Evolutionary conservation across 2,329 filamentous ascomycete species (phyloP), one percentile per base, ranked within the genome.

Genomic region (Chaetoscypha palmicola): DNA sequence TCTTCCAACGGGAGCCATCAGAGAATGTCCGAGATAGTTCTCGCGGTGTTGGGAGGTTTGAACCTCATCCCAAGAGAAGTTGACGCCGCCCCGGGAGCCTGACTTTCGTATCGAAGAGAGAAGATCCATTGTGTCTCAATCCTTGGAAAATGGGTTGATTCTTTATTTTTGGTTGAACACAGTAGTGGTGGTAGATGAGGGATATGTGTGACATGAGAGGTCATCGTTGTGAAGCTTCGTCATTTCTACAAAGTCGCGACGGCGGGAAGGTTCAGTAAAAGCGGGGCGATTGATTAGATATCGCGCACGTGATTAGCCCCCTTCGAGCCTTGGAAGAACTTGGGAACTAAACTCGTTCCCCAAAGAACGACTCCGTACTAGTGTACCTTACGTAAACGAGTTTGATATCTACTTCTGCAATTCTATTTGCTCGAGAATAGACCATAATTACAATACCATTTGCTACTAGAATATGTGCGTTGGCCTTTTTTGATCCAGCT

Each of bases 1-100:
- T 43, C 83, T 78, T 4, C 83, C 83, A 2, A 86, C 83, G 1
- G 82, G 79, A 5, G 83, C 83, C 78, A 83, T 86, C 38, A 87
- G 63, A 14, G 79, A 84, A 64, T 86, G 83, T 41, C 83, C 83
- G 7, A 87, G 76, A 62, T 84, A 83, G 58, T 82, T 95, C 66
- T 98, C 90, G 64, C 92, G 89, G 60, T 95, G 90, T 17, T 76
- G 70, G n/a, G 89, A 94, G 53, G 73, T 80, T 63, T 91, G 83
- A 61, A 98, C 91, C 56, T 96, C 89, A 53, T 91, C 86, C 92
- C 92, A 97, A 68, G 83, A 90, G 71, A 98, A 98, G 65, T 96
- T 89, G 66, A 85, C 85, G 62, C 92, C 92, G 60, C 92, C 92
- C 54, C 92, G 83, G 58, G 88, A 92, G 64, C 94, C 91, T 14